These are phyloP conservation scores for Prunus kanzakura DNA, from an alignment of 306 rosid genomes.

Conservation along the genomic window DNA sequence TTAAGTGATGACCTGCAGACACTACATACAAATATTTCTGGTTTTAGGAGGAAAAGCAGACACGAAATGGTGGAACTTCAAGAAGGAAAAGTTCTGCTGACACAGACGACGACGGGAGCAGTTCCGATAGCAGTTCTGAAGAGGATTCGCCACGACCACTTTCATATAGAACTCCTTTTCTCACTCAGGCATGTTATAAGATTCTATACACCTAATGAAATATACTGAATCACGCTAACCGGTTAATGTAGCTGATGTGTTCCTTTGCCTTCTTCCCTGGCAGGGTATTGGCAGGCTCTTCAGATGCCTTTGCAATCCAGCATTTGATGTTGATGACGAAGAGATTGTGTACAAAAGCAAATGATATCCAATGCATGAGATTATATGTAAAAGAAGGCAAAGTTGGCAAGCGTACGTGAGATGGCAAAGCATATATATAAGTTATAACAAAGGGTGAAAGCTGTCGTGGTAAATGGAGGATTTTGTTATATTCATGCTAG, in stretches of 20 bases:
- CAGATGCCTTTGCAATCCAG: constrained; percentile 98
- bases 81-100: constrained; percentile 55
- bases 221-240: not conserved
- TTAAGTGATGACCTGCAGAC: not conserved
- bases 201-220: not conserved
- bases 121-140: constrained; percentile 65
- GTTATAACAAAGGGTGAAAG: not conserved
- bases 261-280: not conserved
- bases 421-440: too few species aligned
- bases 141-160: constrained; percentile 67
- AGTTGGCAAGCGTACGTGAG: too few species aligned
- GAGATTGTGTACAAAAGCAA: constrained; percentile 80
- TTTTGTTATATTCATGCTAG: not conserved
- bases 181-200: constrained; percentile 60
- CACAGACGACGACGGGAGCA: constrained; percentile 63
- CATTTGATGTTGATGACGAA: constrained; percentile 92
- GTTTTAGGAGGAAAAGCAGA: constrained; percentile 52
- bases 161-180: constrained; percentile 75
- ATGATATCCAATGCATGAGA: constrained; percentile 21
- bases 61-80: constrained; percentile 54
- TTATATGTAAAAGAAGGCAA: too few species aligned
- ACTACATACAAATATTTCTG: not conserved
- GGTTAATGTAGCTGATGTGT: not conserved
- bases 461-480: not conserved
- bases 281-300: constrained; percentile 93